Evolutionary conservation across 1,284 basidiomycete species (phyloP).

Genomic region (Papiliotrema nemorosa): DNA sequence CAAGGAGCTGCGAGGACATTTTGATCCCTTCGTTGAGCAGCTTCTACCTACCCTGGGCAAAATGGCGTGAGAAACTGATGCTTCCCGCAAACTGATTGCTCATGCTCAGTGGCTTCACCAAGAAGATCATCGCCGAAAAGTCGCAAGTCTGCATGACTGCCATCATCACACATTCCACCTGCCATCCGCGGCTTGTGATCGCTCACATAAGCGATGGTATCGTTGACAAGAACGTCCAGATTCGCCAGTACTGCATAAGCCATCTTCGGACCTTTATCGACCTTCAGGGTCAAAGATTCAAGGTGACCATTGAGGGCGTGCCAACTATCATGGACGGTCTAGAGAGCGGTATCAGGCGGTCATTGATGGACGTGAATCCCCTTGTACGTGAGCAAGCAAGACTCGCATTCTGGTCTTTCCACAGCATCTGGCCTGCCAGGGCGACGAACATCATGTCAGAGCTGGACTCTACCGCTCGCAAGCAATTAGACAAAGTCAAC

Average conservation of each 20-base stretch:
- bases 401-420: constrained; percentile 74
- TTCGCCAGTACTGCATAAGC: constrained; percentile 62
- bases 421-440: constrained; percentile 68
- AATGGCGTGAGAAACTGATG: constrained; percentile 57
- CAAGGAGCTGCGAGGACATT: constrained; percentile 60
- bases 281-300: constrained; percentile 62
- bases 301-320: constrained; percentile 59
- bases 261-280: constrained; percentile 74
- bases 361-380: constrained; percentile 73
- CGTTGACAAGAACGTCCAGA: constrained; percentile 81
- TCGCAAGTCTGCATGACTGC: constrained; percentile 71
- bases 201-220: constrained; percentile 67
- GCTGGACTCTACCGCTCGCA: constrained; percentile 68
- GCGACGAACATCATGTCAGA: constrained; percentile 62
- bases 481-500: constrained; percentile 80
- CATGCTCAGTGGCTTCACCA: constrained; percentile 70
- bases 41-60: constrained; percentile 71
- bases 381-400: constrained; percentile 73
- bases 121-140: constrained; percentile 84
- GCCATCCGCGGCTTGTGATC: constrained; percentile 67
- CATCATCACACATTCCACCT: constrained; percentile 68
- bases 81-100: not conserved
- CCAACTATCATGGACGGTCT: constrained; percentile 64
- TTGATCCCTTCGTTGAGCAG: constrained; percentile 74
- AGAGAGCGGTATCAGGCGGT: constrained; percentile 68